Evolutionary conservation across 805 yeast genomes (phyloP), one percentile per base, ranked within the genome.

Genomic region (Maudiozyma barnettii): DNA sequence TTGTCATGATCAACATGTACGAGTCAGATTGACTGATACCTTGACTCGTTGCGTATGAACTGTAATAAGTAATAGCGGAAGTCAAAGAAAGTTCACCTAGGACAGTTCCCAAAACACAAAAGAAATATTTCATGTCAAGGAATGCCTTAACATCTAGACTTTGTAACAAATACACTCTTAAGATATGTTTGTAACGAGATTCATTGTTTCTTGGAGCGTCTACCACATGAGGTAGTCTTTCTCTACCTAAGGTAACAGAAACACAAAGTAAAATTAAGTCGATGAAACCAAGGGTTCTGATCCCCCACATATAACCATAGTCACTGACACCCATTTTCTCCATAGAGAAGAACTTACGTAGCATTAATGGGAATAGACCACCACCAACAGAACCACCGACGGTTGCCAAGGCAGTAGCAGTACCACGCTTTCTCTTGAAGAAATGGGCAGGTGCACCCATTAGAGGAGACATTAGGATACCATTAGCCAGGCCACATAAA

Each of bases 381-480:
- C 81, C 82, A 38, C 82, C 82, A 20, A 77, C 37, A 13, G 77
- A 70, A 3, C 79, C 81, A 37, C 81, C 81, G 21, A 70, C 67
- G 6, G 75, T 68, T 0, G 78, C 71, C 2, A 74, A 40, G 1
- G 77, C 76, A 8, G 65, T 63, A 20, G 80, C 82, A 45, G 70
- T 63, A 2, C 84, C 88, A 56, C 87, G 68, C 51, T 67, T 77
- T 41, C 60, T 68, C 45, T 71, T 67, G 56, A 82, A 82, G 76
- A 84, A 82, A 52, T 82, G 88, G 26, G 81, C 75, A 9, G 81
- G 69, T 13, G 76, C 77, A 13, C 84, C 77, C 7, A 82, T 64
- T 33, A 77, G 60, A 1, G 87, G 86, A 20, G 79, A 71, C 60
- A 78, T 67, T 26, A 79, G 65, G 19, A 79, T 60, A 1, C 82